A percentile compares a stretch with the other conserved stretches of the same genome.
phyloP scores from a whole-genome alignment of 257 asterid species.

The Solanum sejunctum region DNA sequence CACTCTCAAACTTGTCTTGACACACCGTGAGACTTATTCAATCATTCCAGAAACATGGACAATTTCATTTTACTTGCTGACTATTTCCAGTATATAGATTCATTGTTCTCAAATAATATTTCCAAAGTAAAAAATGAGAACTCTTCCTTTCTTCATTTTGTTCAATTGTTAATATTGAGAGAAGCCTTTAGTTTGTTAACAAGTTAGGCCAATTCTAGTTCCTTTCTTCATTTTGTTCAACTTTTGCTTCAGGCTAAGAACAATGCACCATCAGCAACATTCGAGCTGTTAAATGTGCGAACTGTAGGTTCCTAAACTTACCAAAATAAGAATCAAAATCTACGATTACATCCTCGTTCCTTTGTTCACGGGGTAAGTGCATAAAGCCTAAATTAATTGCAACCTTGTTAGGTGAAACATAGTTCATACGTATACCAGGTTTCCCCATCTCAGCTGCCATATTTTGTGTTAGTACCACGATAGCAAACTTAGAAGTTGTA shows the following conservation, averaged over 20 bases:
- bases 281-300: slow-evolving; percentile 35
- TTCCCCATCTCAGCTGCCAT: slow-evolving; percentile 78
- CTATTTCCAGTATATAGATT: too few relatives aligned
- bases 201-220: too few relatives aligned
- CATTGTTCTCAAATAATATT: too few relatives aligned
- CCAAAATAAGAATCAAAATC: slow-evolving; percentile 40
- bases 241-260: slow-evolving; percentile 64
- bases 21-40: too few relatives aligned
- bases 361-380: slow-evolving; percentile 54
- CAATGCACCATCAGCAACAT: slow-evolving; percentile 57
- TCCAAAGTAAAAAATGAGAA: too few relatives aligned
- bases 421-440: slow-evolving; percentile 66
- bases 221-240: too few relatives aligned
- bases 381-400: slow-evolving; percentile 44
- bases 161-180: too few relatives aligned
- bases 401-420: slow-evolving; percentile 79
- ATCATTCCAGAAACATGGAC: too few relatives aligned
- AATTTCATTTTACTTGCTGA: too few relatives aligned
- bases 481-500: slow-evolving; percentile 68
- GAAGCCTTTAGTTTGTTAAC: too few relatives aligned
- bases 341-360: slow-evolving; percentile 43
- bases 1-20: too few relatives aligned
- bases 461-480: slow-evolving; percentile 57
- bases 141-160: too few relatives aligned
- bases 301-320: slow-evolving; percentile 50